Base-by-base conservation (phyloP, 108 stramenopile species). In the Cyclotella choctawhatcheeana region DNA sequence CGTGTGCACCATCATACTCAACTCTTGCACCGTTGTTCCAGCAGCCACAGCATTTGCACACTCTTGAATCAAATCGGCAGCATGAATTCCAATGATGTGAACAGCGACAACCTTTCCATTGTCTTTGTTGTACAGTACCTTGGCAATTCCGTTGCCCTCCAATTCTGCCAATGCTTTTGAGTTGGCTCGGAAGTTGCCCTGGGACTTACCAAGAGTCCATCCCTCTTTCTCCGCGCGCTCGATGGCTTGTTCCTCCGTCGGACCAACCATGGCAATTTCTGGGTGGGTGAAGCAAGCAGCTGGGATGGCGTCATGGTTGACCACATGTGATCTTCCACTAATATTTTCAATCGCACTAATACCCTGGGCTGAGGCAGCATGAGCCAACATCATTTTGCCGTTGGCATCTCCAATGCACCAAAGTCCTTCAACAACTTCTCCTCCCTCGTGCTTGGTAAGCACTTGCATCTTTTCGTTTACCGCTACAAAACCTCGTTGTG, bases 381-480 rank as follows among this genome's bases (percentile, higher is more conserved):
- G 98, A 24, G 98, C 98, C 48, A 99, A 83, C 98, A 99, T 99
- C 94, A 98, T 95, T 81, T 97, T 97, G 8, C 97, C 97, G 84
- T 99, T 99, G 63, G 97, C 97, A 82, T 99, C 98, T n/a, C 98
- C 98, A 78, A 99, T 99, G 86, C 97, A 98, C 77, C 92, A 99
- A n/a, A 99, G 33, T 69, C 94, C 81, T 40, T 95, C 95, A 31
- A 98, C 78, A 34, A 97, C 85, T 31, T 85, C 85, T 18, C 84
- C 93, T 16, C 89, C 89, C 13, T 83, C 94, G 58, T 86, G 82
- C 55, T 88, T 91, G 62, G 84, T 93, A 52, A 98, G 79, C 44
- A 99, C 98, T 76, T 90, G 86, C 97, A 99, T 99, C 78, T 97
- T 93, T 52, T 90, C 96, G 58, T 95, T 89, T 33, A 96, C 97